Conservation (phyloP, 2,329 filamentous ascomycete genomes). For the Phialophora expanda region DNA sequence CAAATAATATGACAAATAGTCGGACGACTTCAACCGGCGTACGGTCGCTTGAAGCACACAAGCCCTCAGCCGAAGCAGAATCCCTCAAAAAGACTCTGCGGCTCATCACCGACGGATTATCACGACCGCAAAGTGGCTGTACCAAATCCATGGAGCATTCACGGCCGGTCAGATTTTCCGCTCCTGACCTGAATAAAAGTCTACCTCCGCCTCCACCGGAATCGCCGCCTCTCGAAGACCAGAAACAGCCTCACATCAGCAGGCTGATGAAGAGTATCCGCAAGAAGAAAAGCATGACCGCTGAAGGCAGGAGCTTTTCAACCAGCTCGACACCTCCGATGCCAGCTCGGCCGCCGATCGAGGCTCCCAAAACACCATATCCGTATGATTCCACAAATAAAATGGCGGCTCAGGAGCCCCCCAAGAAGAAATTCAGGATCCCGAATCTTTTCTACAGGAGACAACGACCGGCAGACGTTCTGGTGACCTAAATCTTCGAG, state of each 20-base stretch:
- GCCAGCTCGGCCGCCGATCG: conserved; percentile 14
- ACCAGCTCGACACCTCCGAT: conserved; percentile 20
- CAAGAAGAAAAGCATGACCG: conserved; percentile 35
- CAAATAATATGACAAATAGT: conserved; percentile 20
- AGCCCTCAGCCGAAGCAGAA: conserved; percentile 23
- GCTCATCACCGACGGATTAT: conserved; percentile 24
- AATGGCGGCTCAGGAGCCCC: conserved; percentile 8
- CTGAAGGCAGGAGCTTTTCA: conserved; percentile 23
- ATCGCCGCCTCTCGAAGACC: conserved; percentile 15
- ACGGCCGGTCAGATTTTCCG: conserved; percentile 23
- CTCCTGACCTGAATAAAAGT: conserved; percentile 34
- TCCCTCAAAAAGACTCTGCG: conserved; percentile 29
- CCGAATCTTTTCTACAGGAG: conserved; percentile 27
- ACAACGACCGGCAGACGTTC: conserved; percentile 30
- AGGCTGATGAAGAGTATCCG: conserved; percentile 34
- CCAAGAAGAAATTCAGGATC: conserved; percentile 30
- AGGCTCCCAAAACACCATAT: conserved; percentile 8
- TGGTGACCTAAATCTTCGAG: conserved; percentile 25
- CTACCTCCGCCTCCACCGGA: conserved; percentile 32
- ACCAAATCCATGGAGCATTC: conserved; percentile 26
- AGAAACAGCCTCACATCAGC: conserved; percentile 32
- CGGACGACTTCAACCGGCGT: conserved; percentile 25
- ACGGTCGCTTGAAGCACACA: conserved; percentile 24
- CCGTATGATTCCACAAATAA: conserved; percentile 10
- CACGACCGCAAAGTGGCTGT: conserved; percentile 22